Percentiles rank a stretch among this genome's conserved stretches.
Conservation (phyloP, 129 eudicot species). For the Centrapalus pauciflorus region DNA sequence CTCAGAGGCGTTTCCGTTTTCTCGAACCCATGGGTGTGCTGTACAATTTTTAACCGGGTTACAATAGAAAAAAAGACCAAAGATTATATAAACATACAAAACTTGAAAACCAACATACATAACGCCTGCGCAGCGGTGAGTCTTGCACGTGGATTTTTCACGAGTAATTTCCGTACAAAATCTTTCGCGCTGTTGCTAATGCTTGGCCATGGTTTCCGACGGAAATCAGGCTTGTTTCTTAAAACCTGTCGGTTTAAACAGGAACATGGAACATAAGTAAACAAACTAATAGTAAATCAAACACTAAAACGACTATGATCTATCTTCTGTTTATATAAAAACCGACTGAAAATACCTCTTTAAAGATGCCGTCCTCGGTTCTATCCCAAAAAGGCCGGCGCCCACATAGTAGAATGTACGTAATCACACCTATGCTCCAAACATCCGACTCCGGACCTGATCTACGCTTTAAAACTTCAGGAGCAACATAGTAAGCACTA, state of each 20-base stretch:
- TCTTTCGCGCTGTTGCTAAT: constrained; percentile 84
- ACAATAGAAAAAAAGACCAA: not conserved
- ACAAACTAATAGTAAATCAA: not conserved
- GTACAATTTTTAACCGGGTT: constrained; percentile 10
- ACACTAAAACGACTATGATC: too few species aligned
- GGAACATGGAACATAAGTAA: not conserved
- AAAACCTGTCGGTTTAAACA: constrained; percentile 43
- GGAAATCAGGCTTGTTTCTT: constrained; percentile 80
- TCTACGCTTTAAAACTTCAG: constrained; percentile 86
- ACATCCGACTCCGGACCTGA: constrained; percentile 98
- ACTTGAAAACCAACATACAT: constrained; percentile 29
- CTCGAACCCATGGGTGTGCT: constrained; percentile 99
- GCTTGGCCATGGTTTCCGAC: constrained; percentile 92
- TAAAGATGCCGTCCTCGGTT: constrained; percentile 94
- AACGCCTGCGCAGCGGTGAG: constrained; percentile 98
- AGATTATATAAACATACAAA: not conserved
- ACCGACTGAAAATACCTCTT: constrained; percentile 43
- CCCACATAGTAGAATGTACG: constrained; percentile 90
- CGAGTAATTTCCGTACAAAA: constrained; percentile 74
- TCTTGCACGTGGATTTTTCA: constrained; percentile 92
- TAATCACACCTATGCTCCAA: constrained; percentile 98
- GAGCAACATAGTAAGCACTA: constrained; percentile 98
- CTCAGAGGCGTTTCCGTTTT: constrained; percentile 84
- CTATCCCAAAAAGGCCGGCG: constrained; percentile 98
- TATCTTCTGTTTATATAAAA: too few species aligned